These are phyloP conservation scores for Rhododendron kiyosumense DNA, from an alignment of 148 eudicot genomes.

Conservation along the genomic window DNA sequence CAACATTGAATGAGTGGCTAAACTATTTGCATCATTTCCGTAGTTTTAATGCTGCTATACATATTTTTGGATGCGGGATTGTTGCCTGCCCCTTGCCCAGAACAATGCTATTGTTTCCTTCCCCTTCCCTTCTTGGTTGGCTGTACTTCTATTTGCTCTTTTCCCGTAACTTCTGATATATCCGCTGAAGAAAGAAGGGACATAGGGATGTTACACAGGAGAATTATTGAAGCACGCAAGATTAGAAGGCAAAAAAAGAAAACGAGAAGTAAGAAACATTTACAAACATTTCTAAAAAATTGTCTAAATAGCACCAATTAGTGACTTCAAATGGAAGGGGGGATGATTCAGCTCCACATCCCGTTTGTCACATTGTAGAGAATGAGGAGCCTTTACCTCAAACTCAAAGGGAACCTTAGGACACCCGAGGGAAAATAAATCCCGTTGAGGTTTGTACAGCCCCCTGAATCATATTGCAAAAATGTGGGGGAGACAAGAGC, in stretches of 20 bases:
- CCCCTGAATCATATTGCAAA: not conserved
- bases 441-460: not conserved
- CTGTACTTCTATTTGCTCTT: slow-evolving; percentile 74
- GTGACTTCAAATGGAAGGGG: not conserved
- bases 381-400: not conserved
- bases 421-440: not conserved
- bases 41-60: not conserved
- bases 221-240: not conserved
- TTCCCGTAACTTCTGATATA: slow-evolving; percentile 75
- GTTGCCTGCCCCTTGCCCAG: not conserved
- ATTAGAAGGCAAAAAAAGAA: not conserved
- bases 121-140: slow-evolving; percentile 89
- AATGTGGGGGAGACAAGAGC: not conserved
- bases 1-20: not conserved
- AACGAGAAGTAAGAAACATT: not conserved
- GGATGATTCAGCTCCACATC: not conserved
- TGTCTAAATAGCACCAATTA: not conserved
- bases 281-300: not conserved
- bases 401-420: not conserved
- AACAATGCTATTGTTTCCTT: slow-evolving; percentile 60
- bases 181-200: slow-evolving; percentile 45
- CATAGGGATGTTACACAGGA: not conserved
- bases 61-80: not conserved
- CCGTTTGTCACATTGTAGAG: not conserved
- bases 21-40: not conserved